Evolutionary conservation across 345 rosid genomes (phyloP), one percentile per base, ranked within the genome.

Genomic region (Anastatica hierochuntica): DNA sequence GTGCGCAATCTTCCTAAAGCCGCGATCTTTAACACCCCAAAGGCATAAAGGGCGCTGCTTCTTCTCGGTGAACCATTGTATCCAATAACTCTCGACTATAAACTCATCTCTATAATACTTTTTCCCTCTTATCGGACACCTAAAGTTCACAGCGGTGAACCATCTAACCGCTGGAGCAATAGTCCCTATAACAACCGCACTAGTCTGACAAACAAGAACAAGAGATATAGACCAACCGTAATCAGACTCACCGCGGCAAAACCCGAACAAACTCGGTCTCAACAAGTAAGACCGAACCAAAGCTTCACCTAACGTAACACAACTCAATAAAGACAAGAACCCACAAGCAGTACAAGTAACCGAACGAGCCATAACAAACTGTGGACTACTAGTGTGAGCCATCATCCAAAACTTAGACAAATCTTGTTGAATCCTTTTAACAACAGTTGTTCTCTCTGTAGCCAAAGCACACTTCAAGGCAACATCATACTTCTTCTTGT

Each of bases 301-400:
- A 12, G 84, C 84, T 60, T 87, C 77, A n/a, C 77, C 92, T 18
- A 90, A 39, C 31, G 72, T 70, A 59, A 57, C 7, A 16, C 89
- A 81, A 33, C 77, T 53, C 27, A 82, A 53, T n/a, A 90, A 78
- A 64, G 89, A 80, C 13, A 87, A 40, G 6, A 87, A 89, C 81
- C 29, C 92, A 7, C 96, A 70, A 44, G 98, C 89, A 47, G 77
- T 65, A 38, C 96, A 84, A 7, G 95, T 87, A 17, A 78, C 96
- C 0, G 88, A 90, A 40, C 92, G 78, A 20, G 79, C 92, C 43
- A 82, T 66, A 35, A 90, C 96, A 31, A 84, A 87, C 57, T 90
- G 98, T 8, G 95, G 98, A 50, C 79, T 79, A 59, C 84, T 47
- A 35, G 95, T 87, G 56, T 87, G 77, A 55, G 98, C 89, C 96